Conservation (phyloP, 78 protist genomes). For the Fonticula alba region DNA sequence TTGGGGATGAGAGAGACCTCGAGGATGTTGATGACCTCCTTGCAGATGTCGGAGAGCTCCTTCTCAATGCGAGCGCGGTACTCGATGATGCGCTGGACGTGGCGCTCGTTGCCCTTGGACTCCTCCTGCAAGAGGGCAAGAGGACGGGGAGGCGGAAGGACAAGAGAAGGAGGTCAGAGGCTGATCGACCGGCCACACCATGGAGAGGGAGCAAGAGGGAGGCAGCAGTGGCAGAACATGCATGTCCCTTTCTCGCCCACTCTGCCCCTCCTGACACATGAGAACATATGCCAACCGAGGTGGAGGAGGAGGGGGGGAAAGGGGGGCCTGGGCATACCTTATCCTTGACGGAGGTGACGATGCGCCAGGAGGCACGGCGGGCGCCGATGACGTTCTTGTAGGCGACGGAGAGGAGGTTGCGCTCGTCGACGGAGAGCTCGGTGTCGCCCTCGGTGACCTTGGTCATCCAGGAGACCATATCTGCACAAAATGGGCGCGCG, state of each 20-base stretch:
- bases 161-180: too few species aligned
- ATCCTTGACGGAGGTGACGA: conserved; percentile 70
- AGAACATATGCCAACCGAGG: not conserved
- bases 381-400: conserved; percentile 96
- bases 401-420: conserved; percentile 95
- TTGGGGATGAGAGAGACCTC: conserved; percentile 58
- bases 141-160: too few species aligned
- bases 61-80: conserved; percentile 61
- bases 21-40: conserved; percentile 56
- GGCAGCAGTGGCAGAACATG: too few species aligned
- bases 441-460: conserved; percentile 49
- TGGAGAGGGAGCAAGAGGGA: too few species aligned
- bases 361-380: conserved; percentile 96
- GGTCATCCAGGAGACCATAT: conserved; percentile 79
- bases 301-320: not conserved
- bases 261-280: not conserved
- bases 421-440: conserved; percentile 85
- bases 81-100: conserved; percentile 28
- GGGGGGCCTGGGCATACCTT: conserved; percentile 18
- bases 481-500: too few species aligned
- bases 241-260: too few species aligned
- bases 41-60: conserved; percentile 74
- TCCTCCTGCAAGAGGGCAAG: too few species aligned
- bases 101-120: conserved; percentile 34
- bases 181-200: too few species aligned